Conservation (phyloP, 2,329 filamentous ascomycete species). For the Cercospora sp. region DNA sequence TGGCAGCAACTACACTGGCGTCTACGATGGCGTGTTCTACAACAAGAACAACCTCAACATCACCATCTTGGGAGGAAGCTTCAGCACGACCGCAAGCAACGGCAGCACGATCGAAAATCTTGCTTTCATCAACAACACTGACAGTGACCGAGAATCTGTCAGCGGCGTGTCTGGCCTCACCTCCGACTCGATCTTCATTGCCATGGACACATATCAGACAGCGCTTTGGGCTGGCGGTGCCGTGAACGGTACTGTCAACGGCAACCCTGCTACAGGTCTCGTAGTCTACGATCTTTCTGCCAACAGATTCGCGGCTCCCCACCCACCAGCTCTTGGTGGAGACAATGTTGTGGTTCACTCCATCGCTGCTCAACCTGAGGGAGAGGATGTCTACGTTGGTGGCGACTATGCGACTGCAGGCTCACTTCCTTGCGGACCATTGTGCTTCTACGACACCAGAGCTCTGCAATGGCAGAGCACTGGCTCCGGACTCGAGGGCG, state of each 20-base stretch:
- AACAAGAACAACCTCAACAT: conserved; percentile 69
- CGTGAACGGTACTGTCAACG: conserved; percentile 69
- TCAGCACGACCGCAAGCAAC: conserved; percentile 68
- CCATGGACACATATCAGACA: conserved; percentile 66
- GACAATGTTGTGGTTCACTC: conserved; percentile 70
- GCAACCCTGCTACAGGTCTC: conserved; percentile 67
- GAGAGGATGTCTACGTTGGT: conserved; percentile 77
- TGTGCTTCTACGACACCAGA: conserved; percentile 76
- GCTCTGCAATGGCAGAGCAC: conserved; percentile 77
- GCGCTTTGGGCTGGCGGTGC: conserved; percentile 80
- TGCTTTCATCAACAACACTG: conserved; percentile 75
- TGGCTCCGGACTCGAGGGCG: conserved; percentile 69
- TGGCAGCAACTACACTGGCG: conserved; percentile 58
- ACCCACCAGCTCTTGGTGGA: conserved; percentile 75
- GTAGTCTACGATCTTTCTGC: conserved; percentile 74
- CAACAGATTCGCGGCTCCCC: conserved; percentile 61
- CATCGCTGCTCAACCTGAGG: conserved; percentile 70
- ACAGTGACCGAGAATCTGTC: conserved; percentile 50
- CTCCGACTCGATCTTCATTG: conserved; percentile 70
- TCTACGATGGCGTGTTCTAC: conserved; percentile 80
- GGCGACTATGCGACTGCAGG: conserved; percentile 84
- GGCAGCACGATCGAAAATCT: conserved; percentile 76
- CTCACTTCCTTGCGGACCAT: conserved; percentile 73
- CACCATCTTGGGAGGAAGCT: conserved; percentile 86
- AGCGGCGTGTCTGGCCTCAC: conserved; percentile 67